These are phyloP conservation scores for Pichia thaimueangensis DNA, from an alignment of 805 yeast species.

Conservation along the genomic window DNA sequence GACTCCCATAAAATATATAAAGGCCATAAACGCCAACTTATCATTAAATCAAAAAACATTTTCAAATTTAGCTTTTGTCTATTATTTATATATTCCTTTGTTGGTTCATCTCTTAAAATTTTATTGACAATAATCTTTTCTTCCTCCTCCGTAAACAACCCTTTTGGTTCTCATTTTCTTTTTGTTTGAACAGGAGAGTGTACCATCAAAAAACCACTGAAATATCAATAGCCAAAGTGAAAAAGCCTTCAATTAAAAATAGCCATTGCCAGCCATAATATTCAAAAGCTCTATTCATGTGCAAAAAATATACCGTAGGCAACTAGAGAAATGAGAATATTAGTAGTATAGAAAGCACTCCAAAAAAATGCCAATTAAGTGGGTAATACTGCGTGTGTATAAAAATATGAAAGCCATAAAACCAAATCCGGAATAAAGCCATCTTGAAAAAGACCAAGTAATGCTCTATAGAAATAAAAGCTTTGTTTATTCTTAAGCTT, in stretches of 20 bases:
- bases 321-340: conserved; percentile 37
- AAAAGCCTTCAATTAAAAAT: conserved; percentile 54
- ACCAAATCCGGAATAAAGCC: conserved; percentile 63
- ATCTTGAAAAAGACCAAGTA: conserved; percentile 54
- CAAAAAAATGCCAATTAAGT: conserved; percentile 54
- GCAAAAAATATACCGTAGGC: conserved; percentile 49
- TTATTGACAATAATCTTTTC: conserved; percentile 52
- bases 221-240: conserved; percentile 49
- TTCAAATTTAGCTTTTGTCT: conserved; percentile 42
- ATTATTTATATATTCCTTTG: conserved; percentile 58
- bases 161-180: conserved; percentile 22
- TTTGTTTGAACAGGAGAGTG: conserved; percentile 30
- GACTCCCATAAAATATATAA: conserved; percentile 41
- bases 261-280: conserved; percentile 60
- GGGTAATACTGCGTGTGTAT: conserved; percentile 51
- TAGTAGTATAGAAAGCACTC: conserved; percentile 45
- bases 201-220: conserved; percentile 26
- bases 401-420: conserved; percentile 62
- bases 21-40: conserved; percentile 52
- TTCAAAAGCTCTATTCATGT: conserved; percentile 38
- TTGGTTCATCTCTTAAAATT: conserved; percentile 56
- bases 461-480: conserved; percentile 42
- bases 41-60: conserved; percentile 35
- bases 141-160: conserved; percentile 46
- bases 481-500: conserved; percentile 36